Evolutionary conservation across 2,329 filamentous ascomycete genomes (phyloP), one percentile per base, ranked within the genome.

Genomic region (Stachybotrys echinatus): DNA sequence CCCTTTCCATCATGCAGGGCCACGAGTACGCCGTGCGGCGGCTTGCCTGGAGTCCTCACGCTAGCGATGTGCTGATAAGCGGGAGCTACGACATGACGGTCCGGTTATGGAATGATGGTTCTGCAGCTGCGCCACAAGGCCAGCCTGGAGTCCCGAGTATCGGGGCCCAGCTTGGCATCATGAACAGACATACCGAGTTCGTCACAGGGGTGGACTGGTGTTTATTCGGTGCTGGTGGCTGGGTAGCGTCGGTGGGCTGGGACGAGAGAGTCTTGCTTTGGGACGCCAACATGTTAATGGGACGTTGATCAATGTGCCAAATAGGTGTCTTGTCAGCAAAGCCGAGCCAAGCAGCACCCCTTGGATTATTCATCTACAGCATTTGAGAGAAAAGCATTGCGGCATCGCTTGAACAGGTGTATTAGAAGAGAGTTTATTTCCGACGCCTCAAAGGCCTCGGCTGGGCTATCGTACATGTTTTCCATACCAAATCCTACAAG

Each of bases 1-100:
- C 92, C 0, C 65, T 89, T 10, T 77, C 87, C 6, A 70, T 92
- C 4, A 78, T 99, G 66, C 74, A 83, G 12, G 94, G 94, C 12
- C 94, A 99, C 67, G 85, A 94, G 46, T 99, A 96, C 66, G 94
- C 94, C 3, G 85, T 97, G 22, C 79, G 92, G 45, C 84, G 88
- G 55, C 63, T 99, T 5, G 82, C 89, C 6, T 99, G 94, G 92
- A 95, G 89, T 61, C 94, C 94, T 10, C 94, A 99, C 72, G 79
- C 94, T n/a, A 84, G 85, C 51, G 89, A 97, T 65, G 80, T 96
- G 10, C 70, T 99, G 40, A 77, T 96, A 40, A 94, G 85, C 59
- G 92, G 89, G 2, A 94, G 91, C 64, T 99, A 99, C 68, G 94
- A 99, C 70, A 99, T 99, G 94, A 96, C 89, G 6, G 95, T 94